Evolutionary conservation across 352 stramenopile species (phyloP), one percentile per base, ranked within the genome.

Genomic region (Pythium sukuiense): DNA sequence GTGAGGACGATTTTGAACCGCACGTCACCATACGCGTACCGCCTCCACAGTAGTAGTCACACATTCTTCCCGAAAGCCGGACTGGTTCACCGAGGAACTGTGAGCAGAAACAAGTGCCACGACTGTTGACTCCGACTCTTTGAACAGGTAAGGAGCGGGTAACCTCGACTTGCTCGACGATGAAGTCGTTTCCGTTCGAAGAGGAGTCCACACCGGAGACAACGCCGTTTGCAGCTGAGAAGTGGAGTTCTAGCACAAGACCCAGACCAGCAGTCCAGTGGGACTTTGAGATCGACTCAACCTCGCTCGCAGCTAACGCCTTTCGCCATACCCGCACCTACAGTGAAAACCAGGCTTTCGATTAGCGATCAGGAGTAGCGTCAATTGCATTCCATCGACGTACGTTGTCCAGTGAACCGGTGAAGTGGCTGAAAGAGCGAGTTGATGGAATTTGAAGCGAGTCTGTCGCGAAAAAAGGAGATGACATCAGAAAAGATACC

Each of bases 321-420:
- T 63, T 65, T 4, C 13, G 14, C 66, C 66, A 72, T 1, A 73
- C 41, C 16, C 67, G 61, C 50, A 73, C n/a, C 66, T 72, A 45
- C 32, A 37, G 16, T 24, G 20, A 24, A 24, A 24, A 24, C 20
- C 20, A 24, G 20, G 20, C 20, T 24, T 24, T 24, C 20, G 20
- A 24, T 24, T 24, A 24, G 20, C 20, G 20, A 24, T 24, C 20
- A 24, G 20, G 20, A 24, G 20, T 24, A 24, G 20, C 20, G 20
- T 24, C 20, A 24, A 24, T 24, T 24, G 20, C 20, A 24, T 24
- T 24, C 20, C 20, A 24, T 43, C 0, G 27, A 68, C 56, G 29
- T 73, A 86, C 80, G 60, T 87, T 80, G 49, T 88, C 80, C 45
- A 88, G 74, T 18, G 49, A 50, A 6, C 80, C 80, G 20, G 60